Base-by-base conservation (phyloP, 257 asterid species). In the Gynochthodes officinalis region DNA sequence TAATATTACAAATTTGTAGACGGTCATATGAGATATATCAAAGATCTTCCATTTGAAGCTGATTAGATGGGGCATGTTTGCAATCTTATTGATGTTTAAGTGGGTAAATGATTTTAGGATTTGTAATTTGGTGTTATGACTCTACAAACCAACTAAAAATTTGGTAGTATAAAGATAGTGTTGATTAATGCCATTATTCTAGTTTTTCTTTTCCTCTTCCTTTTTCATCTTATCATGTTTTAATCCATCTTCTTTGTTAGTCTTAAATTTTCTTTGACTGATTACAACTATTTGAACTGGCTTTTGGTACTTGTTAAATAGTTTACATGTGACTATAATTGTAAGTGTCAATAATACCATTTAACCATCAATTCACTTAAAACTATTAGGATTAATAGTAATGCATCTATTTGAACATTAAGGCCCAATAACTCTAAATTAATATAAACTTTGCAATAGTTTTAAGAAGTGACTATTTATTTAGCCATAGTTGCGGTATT, bases 61-160 rank as follows among this genome's bases (percentile, higher is more conserved):
- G 91, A 93, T 79, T 90, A 82, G 70, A 81, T 18, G 64, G 96
- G 95, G 62, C 72, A 63, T 21, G 77, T 75, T 33, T 89, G 82
- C 83, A 93, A 93, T 84, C 82, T 93, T 82, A 92, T 93, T 32
- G 96, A 91, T 85, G 94, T 93, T 76, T 83, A 81, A 46, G 98
- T 93, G 76, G 85, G 96, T 81, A 61, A 32, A 70, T 79, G 8
- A 23, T 71, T 73, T 71, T 59, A 63, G 48, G 33, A 63, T 43
- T 71, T 76, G 70, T 44, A 27, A 21, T 57, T n/a, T 14, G 28
- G 32, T 67, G 21, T 27, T 8, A 67, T 60, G 65, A 54, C 16
- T 14, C 61, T 54, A 15, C 61, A 54, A 33, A 25, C 61, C 61
- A 54, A 54, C 33, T 54, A 54, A 2, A 21, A 54, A 54, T 3